Conservation (phyloP, 2,329 filamentous ascomycete genomes). For the Chrysoporthe austroafricana region DNA sequence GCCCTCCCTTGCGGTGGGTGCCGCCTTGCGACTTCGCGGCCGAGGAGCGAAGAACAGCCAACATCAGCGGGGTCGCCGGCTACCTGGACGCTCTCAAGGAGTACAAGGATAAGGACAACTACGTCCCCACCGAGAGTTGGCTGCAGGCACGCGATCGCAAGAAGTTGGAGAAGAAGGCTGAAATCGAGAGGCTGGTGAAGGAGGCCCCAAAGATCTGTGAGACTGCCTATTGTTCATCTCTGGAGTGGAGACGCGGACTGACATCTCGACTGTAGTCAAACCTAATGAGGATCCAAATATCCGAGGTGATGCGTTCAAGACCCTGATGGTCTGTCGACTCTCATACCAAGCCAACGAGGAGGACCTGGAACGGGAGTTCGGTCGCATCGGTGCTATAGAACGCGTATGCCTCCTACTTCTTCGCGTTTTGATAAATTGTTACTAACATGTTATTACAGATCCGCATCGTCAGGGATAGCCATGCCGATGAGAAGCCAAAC, state of each 20-base stretch:
- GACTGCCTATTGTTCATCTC: conserved; percentile 30
- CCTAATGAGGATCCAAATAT: conserved; percentile 85
- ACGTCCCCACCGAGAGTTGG: conserved; percentile 89
- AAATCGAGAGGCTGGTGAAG: conserved; percentile 64
- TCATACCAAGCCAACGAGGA: conserved; percentile 88
- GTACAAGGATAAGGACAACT: conserved; percentile 78
- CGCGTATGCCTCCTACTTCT: conserved; percentile 61
- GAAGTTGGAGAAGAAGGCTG: conserved; percentile 77
- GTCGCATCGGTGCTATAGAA: conserved; percentile 91
- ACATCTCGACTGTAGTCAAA: conserved; percentile 62
- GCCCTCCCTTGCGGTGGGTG: conserved; percentile 88
- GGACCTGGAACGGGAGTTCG: conserved; percentile 92
- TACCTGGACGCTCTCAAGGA: conserved; percentile 75
- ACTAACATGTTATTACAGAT: conserved; percentile 60
- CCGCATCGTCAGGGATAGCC: conserved; percentile 80
- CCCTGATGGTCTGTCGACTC: conserved; percentile 86
- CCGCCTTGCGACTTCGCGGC: conserved; percentile 81
- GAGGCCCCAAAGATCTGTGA: conserved; percentile 69
- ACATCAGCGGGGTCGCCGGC: conserved; percentile 72
- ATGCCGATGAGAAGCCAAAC: conserved; percentile 68
- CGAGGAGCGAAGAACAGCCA: conserved; percentile 76
- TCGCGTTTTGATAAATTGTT: not conserved
- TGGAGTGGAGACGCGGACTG: conserved; percentile 17
- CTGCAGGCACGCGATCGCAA: conserved; percentile 83
- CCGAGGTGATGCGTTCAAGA: conserved; percentile 92